These are phyloP conservation scores for Colletotrichum phormii DNA, from an alignment of 2,329 filamentous ascomycete genomes.

Conservation along the genomic window DNA sequence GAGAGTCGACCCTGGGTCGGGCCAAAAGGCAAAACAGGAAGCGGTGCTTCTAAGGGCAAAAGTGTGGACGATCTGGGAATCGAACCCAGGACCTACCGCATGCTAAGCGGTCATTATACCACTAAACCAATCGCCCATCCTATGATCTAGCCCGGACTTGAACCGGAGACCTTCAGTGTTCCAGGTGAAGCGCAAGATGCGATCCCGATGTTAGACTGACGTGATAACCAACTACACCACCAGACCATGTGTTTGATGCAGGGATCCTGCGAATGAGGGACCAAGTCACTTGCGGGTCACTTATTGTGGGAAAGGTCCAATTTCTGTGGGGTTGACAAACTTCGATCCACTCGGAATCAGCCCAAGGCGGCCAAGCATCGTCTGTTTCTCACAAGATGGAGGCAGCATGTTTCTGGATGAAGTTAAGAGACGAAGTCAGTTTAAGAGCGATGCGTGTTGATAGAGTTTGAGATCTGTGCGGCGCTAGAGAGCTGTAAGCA, in stretches of 20 bases:
- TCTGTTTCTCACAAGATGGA: background rate
- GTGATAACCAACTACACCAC: constrained; percentile 61
- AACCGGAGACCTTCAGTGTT: constrained; percentile 11
- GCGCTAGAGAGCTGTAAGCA: background rate
- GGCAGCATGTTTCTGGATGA: background rate
- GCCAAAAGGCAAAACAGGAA: background rate
- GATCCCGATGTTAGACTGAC: constrained; percentile 55
- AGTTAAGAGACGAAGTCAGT: background rate
- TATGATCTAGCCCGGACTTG: constrained; percentile 13
- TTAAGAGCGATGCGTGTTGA: background rate
- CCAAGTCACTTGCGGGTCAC: background rate
- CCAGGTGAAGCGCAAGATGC: background rate
- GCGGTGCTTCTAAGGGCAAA: background rate
- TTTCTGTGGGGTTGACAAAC: background rate
- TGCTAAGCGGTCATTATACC: constrained; percentile 24
- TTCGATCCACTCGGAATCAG: background rate
- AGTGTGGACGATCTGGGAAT: constrained; percentile 17
- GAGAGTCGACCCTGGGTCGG: too few species aligned
- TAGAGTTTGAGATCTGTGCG: background rate
- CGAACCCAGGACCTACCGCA: constrained; percentile 20
- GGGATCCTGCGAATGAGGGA: background rate
- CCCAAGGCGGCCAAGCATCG: background rate
- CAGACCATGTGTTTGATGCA: constrained; percentile 37
- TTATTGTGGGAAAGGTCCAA: background rate
- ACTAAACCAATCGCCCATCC: constrained; percentile 14